A percentile compares a stretch with the other conserved stretches of the same genome.
These are phyloP conservation scores for Jasminum sambac DNA, from an alignment of 257 asterid genomes.

Conservation along the genomic window DNA sequence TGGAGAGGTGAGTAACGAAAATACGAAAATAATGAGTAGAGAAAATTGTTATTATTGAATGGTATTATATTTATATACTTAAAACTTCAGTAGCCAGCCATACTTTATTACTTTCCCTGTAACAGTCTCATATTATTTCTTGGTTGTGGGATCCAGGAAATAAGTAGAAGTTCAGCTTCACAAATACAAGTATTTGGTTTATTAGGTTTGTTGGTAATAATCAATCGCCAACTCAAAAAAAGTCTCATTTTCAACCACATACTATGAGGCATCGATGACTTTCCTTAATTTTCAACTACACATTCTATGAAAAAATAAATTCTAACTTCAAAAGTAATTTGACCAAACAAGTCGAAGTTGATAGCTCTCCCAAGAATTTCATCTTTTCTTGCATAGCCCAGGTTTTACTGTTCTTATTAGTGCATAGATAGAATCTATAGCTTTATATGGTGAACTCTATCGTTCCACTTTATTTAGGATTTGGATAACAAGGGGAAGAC, in stretches of 20 bases:
- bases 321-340: too few relatives aligned
- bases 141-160: neutral
- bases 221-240: neutral
- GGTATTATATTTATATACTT: too few relatives aligned
- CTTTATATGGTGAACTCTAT: too few relatives aligned
- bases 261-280: too few relatives aligned
- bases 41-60: slow-evolving; percentile 16
- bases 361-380: neutral
- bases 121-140: neutral
- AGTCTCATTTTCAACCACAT: too few relatives aligned
- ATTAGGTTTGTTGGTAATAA: neutral
- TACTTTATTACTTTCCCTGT: too few relatives aligned
- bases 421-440: neutral
- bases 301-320: too few relatives aligned
- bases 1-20: slow-evolving; percentile 67
- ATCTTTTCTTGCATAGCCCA: neutral
- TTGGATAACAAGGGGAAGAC: neutral
- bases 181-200: neutral
- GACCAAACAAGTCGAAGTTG: neutral
- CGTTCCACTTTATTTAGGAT: neutral
- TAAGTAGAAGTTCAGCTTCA: neutral
- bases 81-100: too few relatives aligned
- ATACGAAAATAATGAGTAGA: neutral
- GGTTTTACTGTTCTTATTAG: neutral
- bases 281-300: too few relatives aligned